phyloP scores from a whole-genome alignment of 192 early-diverging fungal species.

The Coemansia sp. region DNA sequence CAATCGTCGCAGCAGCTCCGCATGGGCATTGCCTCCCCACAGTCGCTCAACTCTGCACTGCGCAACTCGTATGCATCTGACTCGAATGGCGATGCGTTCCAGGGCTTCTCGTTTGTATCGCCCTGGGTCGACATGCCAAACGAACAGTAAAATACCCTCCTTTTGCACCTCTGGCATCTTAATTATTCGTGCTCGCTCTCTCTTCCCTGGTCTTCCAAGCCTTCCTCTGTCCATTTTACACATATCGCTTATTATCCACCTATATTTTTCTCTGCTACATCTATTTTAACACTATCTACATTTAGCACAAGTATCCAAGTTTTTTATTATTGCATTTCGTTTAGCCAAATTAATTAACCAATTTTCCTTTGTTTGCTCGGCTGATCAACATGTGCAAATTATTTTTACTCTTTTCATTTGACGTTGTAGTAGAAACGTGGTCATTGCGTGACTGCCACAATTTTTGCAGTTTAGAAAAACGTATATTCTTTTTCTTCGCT shows the following conservation, averaged over 20 bases:
- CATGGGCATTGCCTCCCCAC: constrained; percentile 21
- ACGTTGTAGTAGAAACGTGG: background rate
- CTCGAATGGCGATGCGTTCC: constrained; percentile 37
- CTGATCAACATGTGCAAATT: background rate
- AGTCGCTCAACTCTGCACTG: constrained; percentile 12
- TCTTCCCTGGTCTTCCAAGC: background rate
- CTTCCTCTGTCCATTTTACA: background rate
- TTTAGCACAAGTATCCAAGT: too few relatives aligned
- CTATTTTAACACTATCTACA: background rate
- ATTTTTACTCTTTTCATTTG: background rate
- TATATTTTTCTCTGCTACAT: background rate
- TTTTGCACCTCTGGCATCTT: background rate
- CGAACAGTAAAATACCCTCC: constrained; percentile 11
- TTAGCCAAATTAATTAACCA: background rate
- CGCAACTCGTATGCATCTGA: constrained; percentile 16
- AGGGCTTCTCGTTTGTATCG: constrained; percentile 53
- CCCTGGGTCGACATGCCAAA: constrained; percentile 43
- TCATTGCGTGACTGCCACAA: background rate
- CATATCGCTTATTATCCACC: background rate
- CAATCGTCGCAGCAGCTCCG: constrained; percentile 2
- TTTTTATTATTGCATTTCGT: too few relatives aligned
- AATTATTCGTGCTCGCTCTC: background rate
- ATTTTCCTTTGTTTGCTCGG: background rate
- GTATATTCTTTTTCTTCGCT: background rate
- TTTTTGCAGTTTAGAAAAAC: background rate